Base-by-base conservation (phyloP, 768 basidiomycete genomes). In the Lactarius indigo region DNA sequence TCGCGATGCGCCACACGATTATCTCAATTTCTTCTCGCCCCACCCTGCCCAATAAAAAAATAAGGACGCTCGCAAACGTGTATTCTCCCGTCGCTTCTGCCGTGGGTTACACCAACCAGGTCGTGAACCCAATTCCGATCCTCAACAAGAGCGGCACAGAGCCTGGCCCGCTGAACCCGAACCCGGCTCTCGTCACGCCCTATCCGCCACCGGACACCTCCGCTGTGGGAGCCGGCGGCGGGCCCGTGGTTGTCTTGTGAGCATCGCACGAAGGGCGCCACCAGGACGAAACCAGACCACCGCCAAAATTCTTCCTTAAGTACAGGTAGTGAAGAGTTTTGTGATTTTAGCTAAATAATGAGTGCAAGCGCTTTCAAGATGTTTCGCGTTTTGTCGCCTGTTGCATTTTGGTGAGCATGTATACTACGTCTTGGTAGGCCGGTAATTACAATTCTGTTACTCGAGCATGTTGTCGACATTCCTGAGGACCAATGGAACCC, bases 71-170 rank as follows among this genome's bases (percentile, higher is more conserved):
- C 63, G 68, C 78, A 66, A 86, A 87, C 70, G 85, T 87, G 63
- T 85, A 83, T 75, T 59, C 73, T 31, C 74, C 84, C 52, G 84
- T 87, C 60, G 84, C 82, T 12, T 64, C 79, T 59, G 67, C 73
- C 17, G 82, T 82, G 3, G 79, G 77, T 44, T 85, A 86, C 75
- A 68, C 71, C 56, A 80, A 82, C 73, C 68, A 75, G 63, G 57
- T 77, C 44, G 74, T 77, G 66, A 59, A 72, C 8, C 59, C 64
- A 30, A 66, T 77, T 50, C 78, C 82, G 3, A 61, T 77, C 31
- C 72, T 79, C 59, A 85, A 84, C 74, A n/a, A 78, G 13, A 81
- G 79, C 10, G 79, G 76, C 47, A 78, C 73, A 23, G 75, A 75
- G 64, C 76, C 81, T 12, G 84, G 84, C 30, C 73, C 82, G 42